Conservation (phyloP, 2,329 filamentous ascomycete species). For the Ustulina deusta region DNA sequence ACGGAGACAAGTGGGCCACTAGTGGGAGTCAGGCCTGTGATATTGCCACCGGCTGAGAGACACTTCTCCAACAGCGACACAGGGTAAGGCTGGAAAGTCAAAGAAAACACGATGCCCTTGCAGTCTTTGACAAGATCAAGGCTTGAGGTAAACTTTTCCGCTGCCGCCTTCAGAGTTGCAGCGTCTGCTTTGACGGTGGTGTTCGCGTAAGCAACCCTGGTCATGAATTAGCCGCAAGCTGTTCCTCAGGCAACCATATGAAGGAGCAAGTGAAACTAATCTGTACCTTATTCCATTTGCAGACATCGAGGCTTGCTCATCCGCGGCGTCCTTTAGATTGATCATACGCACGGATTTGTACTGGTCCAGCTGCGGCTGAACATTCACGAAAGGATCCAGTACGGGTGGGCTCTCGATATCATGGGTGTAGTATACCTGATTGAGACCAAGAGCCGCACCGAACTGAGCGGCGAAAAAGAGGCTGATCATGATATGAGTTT, state of each 20-base stretch:
- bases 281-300: not conserved
- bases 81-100: constrained; percentile 39
- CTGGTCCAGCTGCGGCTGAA: constrained; percentile 29
- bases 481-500: constrained; percentile 46
- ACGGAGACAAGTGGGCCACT: constrained; percentile 32
- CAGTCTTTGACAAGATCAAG: not conserved
- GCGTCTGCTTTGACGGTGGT: constrained; percentile 27
- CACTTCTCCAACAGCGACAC: constrained; percentile 24
- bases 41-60: constrained; percentile 30
- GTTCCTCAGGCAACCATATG: too few species aligned
- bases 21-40: constrained; percentile 26
- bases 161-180: not conserved
- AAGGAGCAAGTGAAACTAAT: not conserved
- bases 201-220: constrained; percentile 36
- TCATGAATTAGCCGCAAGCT: constrained; percentile 6
- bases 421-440: constrained; percentile 33
- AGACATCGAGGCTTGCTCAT: constrained; percentile 26
- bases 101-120: constrained; percentile 25
- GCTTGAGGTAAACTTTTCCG: not conserved
- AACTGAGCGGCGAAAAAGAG: constrained; percentile 38
- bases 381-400: constrained; percentile 25
- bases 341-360: constrained; percentile 29
- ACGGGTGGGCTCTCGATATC: constrained; percentile 29
- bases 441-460: constrained; percentile 8
- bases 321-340: constrained; percentile 20